Evolutionary conservation across 2,329 filamentous ascomycete species (phyloP).

Genomic region (Neodidymelliopsis sp.): DNA sequence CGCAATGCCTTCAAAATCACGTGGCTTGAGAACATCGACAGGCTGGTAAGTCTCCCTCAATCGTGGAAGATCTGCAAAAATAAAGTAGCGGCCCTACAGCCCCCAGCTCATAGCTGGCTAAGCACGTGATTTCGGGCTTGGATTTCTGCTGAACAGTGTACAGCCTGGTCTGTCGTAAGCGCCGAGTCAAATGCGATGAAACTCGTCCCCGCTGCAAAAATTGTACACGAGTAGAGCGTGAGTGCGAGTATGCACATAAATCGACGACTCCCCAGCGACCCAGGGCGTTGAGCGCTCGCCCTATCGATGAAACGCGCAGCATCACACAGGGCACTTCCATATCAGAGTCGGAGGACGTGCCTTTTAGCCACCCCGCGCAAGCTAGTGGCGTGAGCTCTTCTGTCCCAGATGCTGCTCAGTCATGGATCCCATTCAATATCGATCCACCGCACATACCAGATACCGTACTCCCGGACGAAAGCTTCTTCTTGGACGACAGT

Average conservation of each 20-base stretch:
- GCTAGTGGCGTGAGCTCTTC: conserved; percentile 14
- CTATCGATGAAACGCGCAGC: conserved; percentile 3
- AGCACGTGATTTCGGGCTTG: neutral
- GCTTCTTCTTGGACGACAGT: conserved; percentile 35
- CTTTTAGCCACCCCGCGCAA: conserved; percentile 5
- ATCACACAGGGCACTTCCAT: conserved; percentile 1
- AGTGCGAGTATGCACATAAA: conserved; percentile 49
- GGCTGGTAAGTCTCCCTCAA: conserved; percentile 48
- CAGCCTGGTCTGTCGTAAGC: conserved; percentile 55
- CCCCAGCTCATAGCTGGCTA: no score
- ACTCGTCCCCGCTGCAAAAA: conserved; percentile 53
- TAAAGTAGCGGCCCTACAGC: no score
- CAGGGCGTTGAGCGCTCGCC: conserved; percentile 23
- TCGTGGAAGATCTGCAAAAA: neutral
- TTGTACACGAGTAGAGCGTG: conserved; percentile 52
- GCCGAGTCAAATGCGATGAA: conserved; percentile 62
- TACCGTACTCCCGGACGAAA: conserved; percentile 30
- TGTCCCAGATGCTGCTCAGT: conserved; percentile 14
- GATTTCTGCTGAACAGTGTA: conserved; percentile 11
- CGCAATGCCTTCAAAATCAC: conserved; percentile 51
- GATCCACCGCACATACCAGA: conserved; percentile 23
- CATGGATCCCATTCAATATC: conserved; percentile 25
- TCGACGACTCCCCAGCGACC: conserved; percentile 13
- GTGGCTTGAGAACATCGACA: conserved; percentile 54
- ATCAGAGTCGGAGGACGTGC: conserved; percentile 4